phyloP scores from a whole-genome alignment of 352 stramenopile species.

The Pythium scleroteichum region DNA sequence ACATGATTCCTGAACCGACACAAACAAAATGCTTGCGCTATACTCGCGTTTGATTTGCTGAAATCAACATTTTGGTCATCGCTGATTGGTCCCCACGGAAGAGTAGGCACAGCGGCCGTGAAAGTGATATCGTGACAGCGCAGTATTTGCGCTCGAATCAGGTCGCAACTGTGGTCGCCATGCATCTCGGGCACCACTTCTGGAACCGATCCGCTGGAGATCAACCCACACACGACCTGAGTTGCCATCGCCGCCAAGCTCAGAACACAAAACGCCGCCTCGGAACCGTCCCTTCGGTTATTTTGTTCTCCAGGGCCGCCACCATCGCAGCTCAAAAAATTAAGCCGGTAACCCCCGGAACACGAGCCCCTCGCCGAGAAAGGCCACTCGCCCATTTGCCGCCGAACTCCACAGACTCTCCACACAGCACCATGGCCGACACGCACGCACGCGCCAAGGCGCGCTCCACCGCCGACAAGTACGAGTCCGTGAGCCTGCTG shows the following conservation, averaged over 20 bases:
- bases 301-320: neutral
- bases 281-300: neutral
- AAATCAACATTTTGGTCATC: neutral
- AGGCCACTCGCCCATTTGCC: neutral
- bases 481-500: constrained; percentile 23
- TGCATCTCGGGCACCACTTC: no score
- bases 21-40: neutral
- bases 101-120: neutral
- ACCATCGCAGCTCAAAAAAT: neutral
- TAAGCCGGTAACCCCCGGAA: neutral
- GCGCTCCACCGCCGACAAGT: constrained; percentile 13
- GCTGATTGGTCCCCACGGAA: neutral
- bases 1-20: neutral
- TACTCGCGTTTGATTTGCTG: neutral
- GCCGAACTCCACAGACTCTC: neutral
- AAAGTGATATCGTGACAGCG: neutral
- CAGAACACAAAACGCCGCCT: neutral
- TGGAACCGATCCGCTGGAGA: neutral
- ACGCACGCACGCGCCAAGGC: neutral
- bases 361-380: neutral
- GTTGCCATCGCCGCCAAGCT: neutral
- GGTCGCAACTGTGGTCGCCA: no score
- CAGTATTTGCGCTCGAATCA: constrained; percentile 1
- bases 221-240: neutral
- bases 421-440: constrained; percentile 9